Evolutionary conservation across 805 yeast genomes (phyloP).

Genomic region (Yamadazyma olivae): DNA sequence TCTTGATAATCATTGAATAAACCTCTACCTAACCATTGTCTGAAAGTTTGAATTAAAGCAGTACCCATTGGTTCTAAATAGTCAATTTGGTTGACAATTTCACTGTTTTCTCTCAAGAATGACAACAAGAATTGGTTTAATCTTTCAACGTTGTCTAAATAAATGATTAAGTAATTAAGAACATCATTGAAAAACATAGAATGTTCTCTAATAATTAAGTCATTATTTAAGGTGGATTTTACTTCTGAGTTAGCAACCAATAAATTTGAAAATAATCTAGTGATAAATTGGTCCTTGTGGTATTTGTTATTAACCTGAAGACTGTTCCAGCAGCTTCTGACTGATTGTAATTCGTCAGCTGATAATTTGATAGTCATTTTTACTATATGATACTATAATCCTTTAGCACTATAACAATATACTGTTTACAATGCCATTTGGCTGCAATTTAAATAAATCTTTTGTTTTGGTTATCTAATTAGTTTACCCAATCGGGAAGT

Average conservation of each 20-base stretch:
- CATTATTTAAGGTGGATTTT: slow-evolving; percentile 19
- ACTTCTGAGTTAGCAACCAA: slow-evolving; percentile 27
- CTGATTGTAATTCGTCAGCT: slow-evolving; percentile 9
- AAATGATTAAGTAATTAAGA: slow-evolving; percentile 27
- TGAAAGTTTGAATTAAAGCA: slow-evolving; percentile 35
- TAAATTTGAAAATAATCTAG: slow-evolving; percentile 31
- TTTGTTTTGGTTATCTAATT: slow-evolving; percentile 5
- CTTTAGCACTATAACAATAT: slow-evolving; percentile 1
- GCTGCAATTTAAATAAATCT: slow-evolving; percentile 4
- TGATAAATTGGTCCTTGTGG: slow-evolving; percentile 27
- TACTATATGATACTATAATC: background rate
- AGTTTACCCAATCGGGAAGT: slow-evolving; percentile 7
- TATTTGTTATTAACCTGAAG: slow-evolving; percentile 25
- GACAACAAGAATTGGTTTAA: slow-evolving; percentile 32
- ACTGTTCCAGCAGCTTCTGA: slow-evolving; percentile 33
- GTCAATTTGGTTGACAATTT: slow-evolving; percentile 20
- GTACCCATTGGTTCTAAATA: slow-evolving; percentile 44
- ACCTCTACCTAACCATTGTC: slow-evolving; percentile 31
- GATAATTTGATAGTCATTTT: slow-evolving; percentile 13
- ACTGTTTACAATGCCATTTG: background rate
- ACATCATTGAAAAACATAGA: slow-evolving; percentile 34
- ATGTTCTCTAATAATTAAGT: slow-evolving; percentile 24
- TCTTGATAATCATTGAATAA: slow-evolving; percentile 30
- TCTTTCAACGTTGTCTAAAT: slow-evolving; percentile 24
- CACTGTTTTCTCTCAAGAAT: slow-evolving; percentile 29